Evolutionary conservation across 2,329 filamentous ascomycete genomes (phyloP), one percentile per base, ranked within the genome.

Genomic region (Trichoderma aggressivum): DNA sequence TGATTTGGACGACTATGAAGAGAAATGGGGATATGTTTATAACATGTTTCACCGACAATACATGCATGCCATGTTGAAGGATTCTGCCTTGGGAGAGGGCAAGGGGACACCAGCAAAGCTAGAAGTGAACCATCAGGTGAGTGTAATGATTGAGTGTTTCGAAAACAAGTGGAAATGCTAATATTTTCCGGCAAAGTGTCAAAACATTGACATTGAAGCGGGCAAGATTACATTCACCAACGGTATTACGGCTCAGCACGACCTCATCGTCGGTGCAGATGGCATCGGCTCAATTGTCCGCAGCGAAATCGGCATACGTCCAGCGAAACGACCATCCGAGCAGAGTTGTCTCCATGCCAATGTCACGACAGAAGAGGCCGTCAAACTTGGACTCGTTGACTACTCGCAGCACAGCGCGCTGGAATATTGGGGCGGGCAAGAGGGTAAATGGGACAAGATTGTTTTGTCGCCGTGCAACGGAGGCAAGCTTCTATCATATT

Each of bases 1-100:
- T 74, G 85, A 88, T 74, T 79, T 92, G 21, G 85, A 81, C 12
- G 90, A 92, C 76, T 92, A 92, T 71, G 86, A 92, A 78, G 77
- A 88, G 80, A 83, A 82, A 68, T 92, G 89, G 89, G 89, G 89
- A 14, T 86, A 88, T 26, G 83, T 87, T 0, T 90, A 91, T 78
- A 89, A 91, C 78, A 91, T 91, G 88, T 92, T 92, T 74, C 90
- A 92, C 76, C 83, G 90, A 0, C 87, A 90, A 75, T 85, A 91
- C 73, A 91, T 92, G 90, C 90, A 92, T 74, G 77, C 82, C 7
- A 91, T 91, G 89, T 78, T 92, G 28, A 89, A 86, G 81, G 88
- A 90, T 24, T 82, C 83, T 63, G 90, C 89, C 0, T 70, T 88
- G 72, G 83, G 85, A 8, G 82, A 83, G 58, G 89, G 89, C 0